Conservation (phyloP, 2,329 filamentous ascomycete genomes). For the Boeremia lycopersici region DNA sequence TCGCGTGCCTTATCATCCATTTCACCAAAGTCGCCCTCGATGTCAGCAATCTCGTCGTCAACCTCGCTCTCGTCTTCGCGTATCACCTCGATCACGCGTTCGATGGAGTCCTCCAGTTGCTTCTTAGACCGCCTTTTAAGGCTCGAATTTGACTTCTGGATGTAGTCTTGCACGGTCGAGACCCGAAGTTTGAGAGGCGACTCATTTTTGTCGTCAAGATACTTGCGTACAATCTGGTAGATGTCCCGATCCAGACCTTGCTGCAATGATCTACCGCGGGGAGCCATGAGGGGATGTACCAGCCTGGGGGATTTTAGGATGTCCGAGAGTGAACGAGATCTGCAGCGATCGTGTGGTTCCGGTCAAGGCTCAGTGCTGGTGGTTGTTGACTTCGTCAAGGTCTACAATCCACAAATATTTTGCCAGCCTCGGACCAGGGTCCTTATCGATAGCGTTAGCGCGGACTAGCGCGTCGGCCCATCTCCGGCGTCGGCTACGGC, state of each 20-base stretch:
- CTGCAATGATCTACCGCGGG: conserved; percentile 41
- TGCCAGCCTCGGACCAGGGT: conserved; percentile 17
- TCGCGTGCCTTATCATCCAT: conserved; percentile 12
- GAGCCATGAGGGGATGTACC: conserved; percentile 26
- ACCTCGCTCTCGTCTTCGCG: conserved; percentile 62
- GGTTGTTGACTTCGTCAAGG: conserved; percentile 4
- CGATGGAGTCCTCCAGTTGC: conserved; percentile 82
- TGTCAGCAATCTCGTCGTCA: conserved; percentile 57
- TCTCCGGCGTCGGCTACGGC: conserved; percentile 13
- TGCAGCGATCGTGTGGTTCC: background rate
- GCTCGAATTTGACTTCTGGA: conserved; percentile 85
- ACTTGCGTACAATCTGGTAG: conserved; percentile 78
- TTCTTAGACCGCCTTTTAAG: conserved; percentile 82
- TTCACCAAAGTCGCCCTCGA: conserved; percentile 50
- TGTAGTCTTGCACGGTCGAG: conserved; percentile 73
- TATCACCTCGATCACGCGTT: conserved; percentile 76
- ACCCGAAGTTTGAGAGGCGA: conserved; percentile 60
- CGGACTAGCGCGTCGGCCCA: conserved; percentile 17
- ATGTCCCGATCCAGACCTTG: conserved; percentile 59
- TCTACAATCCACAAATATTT: conserved; percentile 30
- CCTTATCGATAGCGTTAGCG: conserved; percentile 42
- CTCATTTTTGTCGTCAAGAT: conserved; percentile 68
- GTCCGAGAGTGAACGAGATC: background rate
- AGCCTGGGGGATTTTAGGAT: background rate
- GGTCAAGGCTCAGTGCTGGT: background rate